Conservation (phyloP, 441 rosid genomes). For the Croton laevigatus region DNA sequence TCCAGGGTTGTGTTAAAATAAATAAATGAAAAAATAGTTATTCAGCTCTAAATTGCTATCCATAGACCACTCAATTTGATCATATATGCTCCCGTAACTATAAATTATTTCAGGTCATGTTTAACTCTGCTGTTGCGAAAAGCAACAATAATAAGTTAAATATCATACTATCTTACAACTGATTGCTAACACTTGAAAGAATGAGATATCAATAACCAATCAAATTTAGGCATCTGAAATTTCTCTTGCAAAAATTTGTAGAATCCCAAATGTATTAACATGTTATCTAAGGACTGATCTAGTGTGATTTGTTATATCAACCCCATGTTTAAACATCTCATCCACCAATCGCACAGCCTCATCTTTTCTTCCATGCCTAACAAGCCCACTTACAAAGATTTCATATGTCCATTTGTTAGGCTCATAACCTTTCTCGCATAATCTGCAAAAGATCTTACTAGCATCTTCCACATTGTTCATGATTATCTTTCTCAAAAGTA, state of each 20-base stretch:
- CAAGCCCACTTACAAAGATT: constrained; percentile 40
- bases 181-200: constrained; percentile 6
- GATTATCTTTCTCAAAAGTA: constrained; percentile 49
- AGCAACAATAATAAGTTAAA: background rate
- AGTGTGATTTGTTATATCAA: constrained; percentile 17
- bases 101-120: background rate
- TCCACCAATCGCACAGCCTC: constrained; percentile 42
- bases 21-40: background rate
- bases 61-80: background rate
- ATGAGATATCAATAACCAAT: constrained; percentile 8
- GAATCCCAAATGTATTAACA: background rate
- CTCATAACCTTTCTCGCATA: constrained; percentile 50
- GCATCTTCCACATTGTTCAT: constrained; percentile 42
- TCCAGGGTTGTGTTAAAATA: background rate
- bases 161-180: constrained; percentile 9
- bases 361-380: constrained; percentile 31
- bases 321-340: constrained; percentile 37
- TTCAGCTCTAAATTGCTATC: background rate
- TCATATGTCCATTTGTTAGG: constrained; percentile 63
- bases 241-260: constrained; percentile 8
- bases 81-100: background rate
- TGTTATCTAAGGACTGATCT: constrained; percentile 9
- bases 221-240: background rate
- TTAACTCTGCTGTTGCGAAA: background rate
- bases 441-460: constrained; percentile 39